These are phyloP conservation scores for Chrysosphaeria jannelii DNA, from an alignment of 2,329 filamentous ascomycete genomes.

Conservation along the genomic window DNA sequence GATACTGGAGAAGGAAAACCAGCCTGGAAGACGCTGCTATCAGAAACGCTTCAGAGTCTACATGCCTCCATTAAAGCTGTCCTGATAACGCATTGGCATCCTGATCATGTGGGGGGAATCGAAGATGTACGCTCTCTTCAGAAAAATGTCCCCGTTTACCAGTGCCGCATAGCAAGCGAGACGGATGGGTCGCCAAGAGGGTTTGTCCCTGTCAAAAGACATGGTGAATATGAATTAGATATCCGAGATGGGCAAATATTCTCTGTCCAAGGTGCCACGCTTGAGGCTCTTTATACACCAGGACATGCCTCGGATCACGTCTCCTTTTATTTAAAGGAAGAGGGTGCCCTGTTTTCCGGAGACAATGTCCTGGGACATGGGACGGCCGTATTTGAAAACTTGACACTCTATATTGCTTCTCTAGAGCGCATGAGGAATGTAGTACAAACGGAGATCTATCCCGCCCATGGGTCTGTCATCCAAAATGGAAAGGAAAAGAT, in stretches of 20 bases:
- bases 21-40: constrained; percentile 39
- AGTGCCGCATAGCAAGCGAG: too few relatives aligned
- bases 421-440: constrained; percentile 35
- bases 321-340: constrained; percentile 27
- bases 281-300: constrained; percentile 32
- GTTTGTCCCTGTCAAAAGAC: too few relatives aligned
- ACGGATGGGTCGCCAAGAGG: too few relatives aligned
- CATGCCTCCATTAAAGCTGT: constrained; percentile 35
- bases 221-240: constrained; percentile 17
- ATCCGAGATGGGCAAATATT: constrained; percentile 19
- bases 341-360: constrained; percentile 40
- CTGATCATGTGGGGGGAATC: constrained; percentile 57
- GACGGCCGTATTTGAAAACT: constrained; percentile 41
- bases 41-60: constrained; percentile 32
- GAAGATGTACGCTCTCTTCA: constrained; percentile 30
- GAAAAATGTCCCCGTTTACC: constrained; percentile 27
- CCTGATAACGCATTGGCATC: constrained; percentile 79
- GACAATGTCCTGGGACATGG: constrained; percentile 50
- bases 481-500: constrained; percentile 43
- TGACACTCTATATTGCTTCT: constrained; percentile 27
- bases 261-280: constrained; percentile 19
- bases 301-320: constrained; percentile 46
- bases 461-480: constrained; percentile 61
- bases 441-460: constrained; percentile 33
- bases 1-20: constrained; percentile 68